Base-by-base conservation (phyloP, 371 early-diverging fungal genomes). In the Zychaea mexicana region DNA sequence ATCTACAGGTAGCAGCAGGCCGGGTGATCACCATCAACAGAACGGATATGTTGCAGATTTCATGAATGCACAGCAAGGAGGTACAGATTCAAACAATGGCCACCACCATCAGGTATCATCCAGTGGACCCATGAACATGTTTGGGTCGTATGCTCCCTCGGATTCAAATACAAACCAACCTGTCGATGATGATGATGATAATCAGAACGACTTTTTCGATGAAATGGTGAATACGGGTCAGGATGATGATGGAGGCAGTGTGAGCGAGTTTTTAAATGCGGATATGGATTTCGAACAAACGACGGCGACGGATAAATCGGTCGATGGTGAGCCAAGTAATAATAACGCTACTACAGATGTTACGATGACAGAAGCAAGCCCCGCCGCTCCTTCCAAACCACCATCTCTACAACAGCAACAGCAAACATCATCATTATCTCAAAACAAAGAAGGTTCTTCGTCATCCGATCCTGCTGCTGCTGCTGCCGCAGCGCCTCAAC, bases 181-280 rank as follows among this genome's bases (percentile, higher is more conserved):
- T 12, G 49, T 19, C 42, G 42, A 56, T 6, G 71, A 68, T n/a
- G 42, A 56, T 6, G 71, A 68, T 27, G 71, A 65, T 9, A 56
- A 36, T 21, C 61, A 58, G 30, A 76, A 70, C 60, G 78, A 78
- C 30, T 78, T 67, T 39, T 81, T 81, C 63, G 69, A 76, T 61
- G 78, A 81, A 30, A 81, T 81, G 81, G 76, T 81, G 2, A 79
- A 79, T 57, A 69, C 79, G 22, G 56, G 64, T 15, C 64, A 70
- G 30, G 68, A 67, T 36, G 74, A 77, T 19, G 79, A 78, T 53
- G 73, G 72, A 58, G 70, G 73, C 6, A 65, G 72, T 53, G 76
- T 79, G 4, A 79, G 72, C 61, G 79, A 79, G 46, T 76, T 76
- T 38, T 49, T 75, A 8, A 70, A 70, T 38, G 52, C 70, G 6